Evolutionary conservation across 805 yeast genomes (phyloP).

Genomic region (Wickerhamiella dianesei): DNA sequence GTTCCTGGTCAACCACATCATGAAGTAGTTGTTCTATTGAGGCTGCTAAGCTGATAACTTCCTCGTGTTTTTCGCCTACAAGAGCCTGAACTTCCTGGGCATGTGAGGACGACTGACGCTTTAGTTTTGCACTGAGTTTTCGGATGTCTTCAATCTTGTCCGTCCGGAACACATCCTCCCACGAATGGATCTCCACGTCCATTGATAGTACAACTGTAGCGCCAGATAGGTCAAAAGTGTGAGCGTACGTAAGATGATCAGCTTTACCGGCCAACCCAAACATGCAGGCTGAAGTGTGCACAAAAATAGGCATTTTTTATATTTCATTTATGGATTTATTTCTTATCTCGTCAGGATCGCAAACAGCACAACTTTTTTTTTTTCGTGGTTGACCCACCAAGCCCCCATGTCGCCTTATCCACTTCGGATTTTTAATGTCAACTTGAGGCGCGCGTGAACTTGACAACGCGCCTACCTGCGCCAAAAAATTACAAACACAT

Average conservation of each 20-base stretch:
- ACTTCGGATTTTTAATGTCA: not conserved
- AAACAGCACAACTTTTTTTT: not conserved
- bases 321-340: no score
- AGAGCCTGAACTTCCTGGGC: not conserved
- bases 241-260: no score
- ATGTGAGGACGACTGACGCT: constrained; percentile 5
- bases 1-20: not conserved
- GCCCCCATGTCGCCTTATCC: not conserved
- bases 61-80: constrained; percentile 11
- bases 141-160: constrained; percentile 8
- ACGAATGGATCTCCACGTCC: not conserved
- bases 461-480: no score
- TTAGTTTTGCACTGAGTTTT: constrained; percentile 1
- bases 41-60: constrained; percentile 9
- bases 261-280: no score
- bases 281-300: no score
- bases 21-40: not conserved
- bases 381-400: not conserved
- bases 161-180: constrained; percentile 14
- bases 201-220: no score
- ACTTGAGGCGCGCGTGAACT: not conserved
- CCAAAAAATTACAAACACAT: not conserved
- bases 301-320: no score
- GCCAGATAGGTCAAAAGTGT: no score
- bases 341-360: no score